phyloP scores from a whole-genome alignment of 495 filamentous ascomycete species.

The Aspergillus mulundensis region DNA sequence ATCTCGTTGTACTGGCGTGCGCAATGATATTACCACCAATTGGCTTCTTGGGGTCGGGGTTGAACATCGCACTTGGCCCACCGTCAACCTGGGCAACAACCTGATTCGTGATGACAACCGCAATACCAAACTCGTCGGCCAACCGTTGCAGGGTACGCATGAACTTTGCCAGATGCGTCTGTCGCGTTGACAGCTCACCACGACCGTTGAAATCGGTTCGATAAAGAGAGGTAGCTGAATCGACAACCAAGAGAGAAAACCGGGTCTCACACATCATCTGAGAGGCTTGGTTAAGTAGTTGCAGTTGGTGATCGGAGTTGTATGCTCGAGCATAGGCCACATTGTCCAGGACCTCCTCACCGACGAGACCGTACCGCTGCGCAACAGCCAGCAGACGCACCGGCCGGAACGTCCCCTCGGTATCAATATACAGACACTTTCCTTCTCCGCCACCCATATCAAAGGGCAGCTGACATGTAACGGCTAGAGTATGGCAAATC shows the following conservation, averaged over 20 bases:
- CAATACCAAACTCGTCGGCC: conserved; percentile 97
- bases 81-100: conserved; percentile 98
- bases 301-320: conserved; percentile 96
- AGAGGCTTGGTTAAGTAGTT: conserved; percentile 89
- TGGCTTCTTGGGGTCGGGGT: conserved; percentile 97
- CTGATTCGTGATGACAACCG: conserved; percentile 97
- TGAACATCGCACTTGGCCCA: conserved; percentile 94
- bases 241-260: conserved; percentile 91
- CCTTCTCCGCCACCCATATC: conserved; percentile 99
- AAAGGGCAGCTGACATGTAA: conserved; percentile 95
- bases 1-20: conserved; percentile 84
- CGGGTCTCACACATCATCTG: conserved; percentile 99
- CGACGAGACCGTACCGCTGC: conserved; percentile 87
- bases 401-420: conserved; percentile 93
- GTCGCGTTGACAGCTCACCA: conserved; percentile 83
- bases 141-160: conserved; percentile 90
- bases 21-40: conserved; percentile 99
- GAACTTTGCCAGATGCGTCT: conserved; percentile 95
- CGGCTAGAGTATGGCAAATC: conserved; percentile 96
- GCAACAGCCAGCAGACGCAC: conserved; percentile 88
- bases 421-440: conserved; percentile 99
- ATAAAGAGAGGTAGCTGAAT: conserved; percentile 91
- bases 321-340: conserved; percentile 97
- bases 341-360: conserved; percentile 96
- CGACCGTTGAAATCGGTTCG: conserved; percentile 93